Base-by-base conservation (phyloP, 257 asterid species). In the Nicotiana undulata region DNA sequence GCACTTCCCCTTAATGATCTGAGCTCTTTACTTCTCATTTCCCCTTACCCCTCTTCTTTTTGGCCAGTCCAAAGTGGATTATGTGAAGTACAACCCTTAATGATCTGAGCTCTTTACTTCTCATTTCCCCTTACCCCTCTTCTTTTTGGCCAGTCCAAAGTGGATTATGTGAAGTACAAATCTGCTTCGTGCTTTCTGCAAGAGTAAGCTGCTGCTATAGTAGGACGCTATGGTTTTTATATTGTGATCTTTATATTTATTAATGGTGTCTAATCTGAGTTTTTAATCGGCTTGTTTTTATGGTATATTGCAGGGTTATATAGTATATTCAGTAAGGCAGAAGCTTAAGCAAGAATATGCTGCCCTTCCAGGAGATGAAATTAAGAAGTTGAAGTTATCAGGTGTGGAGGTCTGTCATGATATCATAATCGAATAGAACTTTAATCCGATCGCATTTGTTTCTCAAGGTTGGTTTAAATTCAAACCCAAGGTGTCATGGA, bases 311-410 rank as follows among this genome's bases (percentile, higher is more conserved):
- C 80, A 95, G 98, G 99, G 99, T 49, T 95, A 93, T 86, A 84
- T 92, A 82, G 83, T 95, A 51, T 95, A 95, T 85, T 90, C 98
- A 11, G 89, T 92, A 83, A 92, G 83, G 83, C 93, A 92, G 75
- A 94, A 92, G 84, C 94, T 96, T 67, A 96, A 92, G 93, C 91
- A 85, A 83, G 98, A 92, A 83, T 94, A 88, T 75, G 32, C 83
- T 80, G 98, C 97, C 81, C 89, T 90, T 77, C 87, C 89, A n/a
- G 91, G 90, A 32, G 90, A 83, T 72, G 94, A 96, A 83, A 88
- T 96, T 79, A 94, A 94, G 86, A 84, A 81, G 72, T 81, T 96
- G 90, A 96, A 79, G 89, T 84, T 88, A 77, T 94, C 95, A 64
- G 97, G 98, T 78, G 89, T 87, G 77, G 92, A 95, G 98, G 99